Evolutionary conservation across 2,329 filamentous ascomycete genomes (phyloP), one percentile per base, ranked within the genome.

Genomic region (Xylaria sp.): DNA sequence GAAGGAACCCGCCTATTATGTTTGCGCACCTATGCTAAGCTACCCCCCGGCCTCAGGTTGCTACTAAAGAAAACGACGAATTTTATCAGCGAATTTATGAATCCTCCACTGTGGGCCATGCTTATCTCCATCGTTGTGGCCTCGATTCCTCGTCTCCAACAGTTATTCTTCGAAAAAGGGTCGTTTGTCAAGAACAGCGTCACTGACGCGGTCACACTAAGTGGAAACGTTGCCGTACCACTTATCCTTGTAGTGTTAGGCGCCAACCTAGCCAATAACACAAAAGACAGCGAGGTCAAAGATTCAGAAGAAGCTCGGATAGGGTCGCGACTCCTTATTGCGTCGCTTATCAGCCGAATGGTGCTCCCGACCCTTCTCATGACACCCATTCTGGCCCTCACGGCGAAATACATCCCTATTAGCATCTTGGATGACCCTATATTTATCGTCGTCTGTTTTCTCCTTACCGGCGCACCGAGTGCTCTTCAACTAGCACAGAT

Each of bases 31-130:
- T 71, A 71, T 53, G 44, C 38, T 31, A 65, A 45, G 39, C 27
- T 71, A 55, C 69, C 69, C 22, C 39, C 7, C 20, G 22, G 54
- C 10, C 5, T 70, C 17, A 55, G 61, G 61, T 36, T 31, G 11
- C 72, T 81, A 20, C 81, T 78, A 50, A 78, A 73, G 72, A 78
- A 86, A 78, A 69, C 92, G 72, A 80, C 87, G 72, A 81, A 80
- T 55, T 94, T 94, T 59, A 77, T 94, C 13, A 96, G 92, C 92
- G 91, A 92, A 54, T 97, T 97, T 79, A 98, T 99, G 95, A 98
- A 98, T 80, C 95, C 96, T 47, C 96, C 96, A 0, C 89, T 99
- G 29, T 98, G 94, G 94, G 94, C 96, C 33, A 98, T 99, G 96
- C 83, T 98, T 38, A 83, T 90, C 44, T 93, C 96, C n/a, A 90